These are phyloP conservation scores for Postia placenta DNA, from an alignment of 768 basidiomycete genomes.

Conservation along the genomic window DNA sequence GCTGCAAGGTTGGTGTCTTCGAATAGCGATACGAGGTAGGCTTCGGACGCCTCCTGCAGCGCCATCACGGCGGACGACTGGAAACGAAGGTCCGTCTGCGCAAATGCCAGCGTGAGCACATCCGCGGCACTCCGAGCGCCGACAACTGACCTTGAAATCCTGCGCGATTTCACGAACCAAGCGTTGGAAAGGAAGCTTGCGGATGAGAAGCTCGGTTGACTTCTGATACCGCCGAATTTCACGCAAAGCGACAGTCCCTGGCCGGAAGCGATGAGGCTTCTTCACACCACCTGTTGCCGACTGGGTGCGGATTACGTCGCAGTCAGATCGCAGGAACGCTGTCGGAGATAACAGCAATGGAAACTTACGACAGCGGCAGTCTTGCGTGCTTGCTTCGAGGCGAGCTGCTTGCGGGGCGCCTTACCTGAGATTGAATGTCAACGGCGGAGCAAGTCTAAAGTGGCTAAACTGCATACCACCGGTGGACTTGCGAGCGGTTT, in stretches of 20 bases:
- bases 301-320: too few species aligned
- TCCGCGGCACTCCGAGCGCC: background rate
- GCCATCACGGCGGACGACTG: constrained; percentile 60
- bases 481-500: constrained; percentile 73
- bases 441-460: too few species aligned
- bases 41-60: constrained; percentile 56
- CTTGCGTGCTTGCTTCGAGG: constrained; percentile 62
- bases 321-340: too few species aligned
- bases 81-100: constrained; percentile 52
- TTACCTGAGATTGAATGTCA: constrained; percentile 45
- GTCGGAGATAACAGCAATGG: background rate
- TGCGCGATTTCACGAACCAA: constrained; percentile 61
- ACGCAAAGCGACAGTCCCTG: constrained; percentile 32
- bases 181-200: constrained; percentile 59
- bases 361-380: constrained; percentile 37
- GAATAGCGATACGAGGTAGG: constrained; percentile 33
- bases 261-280: constrained; percentile 42
- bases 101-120: background rate
- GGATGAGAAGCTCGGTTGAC: constrained; percentile 34
- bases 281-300: constrained; percentile 58
- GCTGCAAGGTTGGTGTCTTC: constrained; percentile 48
- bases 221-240: constrained; percentile 36
- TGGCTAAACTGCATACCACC: constrained; percentile 54
- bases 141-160: constrained; percentile 47
- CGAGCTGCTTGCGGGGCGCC: constrained; percentile 68